These are phyloP conservation scores for Entelexis paramagnoliae DNA, from an alignment of 1,139 yeast genomes.

Conservation along the genomic window DNA sequence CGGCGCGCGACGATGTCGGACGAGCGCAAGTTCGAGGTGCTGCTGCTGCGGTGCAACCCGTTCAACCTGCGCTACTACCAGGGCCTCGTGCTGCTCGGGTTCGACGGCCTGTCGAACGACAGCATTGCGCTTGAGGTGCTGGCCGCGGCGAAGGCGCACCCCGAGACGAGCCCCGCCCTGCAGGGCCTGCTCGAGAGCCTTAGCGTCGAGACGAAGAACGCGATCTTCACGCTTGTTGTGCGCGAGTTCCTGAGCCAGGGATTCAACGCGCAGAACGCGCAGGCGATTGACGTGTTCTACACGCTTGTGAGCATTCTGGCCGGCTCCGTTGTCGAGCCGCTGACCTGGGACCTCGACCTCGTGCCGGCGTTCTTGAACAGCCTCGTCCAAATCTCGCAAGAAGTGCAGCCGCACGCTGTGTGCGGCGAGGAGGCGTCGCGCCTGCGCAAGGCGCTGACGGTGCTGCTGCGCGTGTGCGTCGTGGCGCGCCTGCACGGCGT, in stretches of 20 bases:
- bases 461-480: constrained; percentile 17
- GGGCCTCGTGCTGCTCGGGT: constrained; percentile 15
- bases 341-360: constrained; percentile 12
- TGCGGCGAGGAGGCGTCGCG: background rate
- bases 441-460: constrained; percentile 12
- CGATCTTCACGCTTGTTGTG: constrained; percentile 14
- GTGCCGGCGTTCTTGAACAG: constrained; percentile 9
- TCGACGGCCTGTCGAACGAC: constrained; percentile 7
- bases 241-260: constrained; percentile 10
- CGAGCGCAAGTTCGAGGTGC: constrained; percentile 8
- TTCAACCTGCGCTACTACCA: constrained; percentile 22
- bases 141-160: constrained; percentile 14
- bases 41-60: constrained; percentile 20
- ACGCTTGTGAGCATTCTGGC: constrained; percentile 14
- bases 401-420: background rate
- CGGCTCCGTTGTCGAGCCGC: constrained; percentile 2
- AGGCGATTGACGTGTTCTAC: constrained; percentile 9
- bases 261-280: background rate
- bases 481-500: constrained; percentile 12
- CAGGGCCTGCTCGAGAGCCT: constrained; percentile 18
- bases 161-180: constrained; percentile 13
- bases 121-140: constrained; percentile 14
- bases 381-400: constrained; percentile 3
- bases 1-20: constrained; percentile 2
- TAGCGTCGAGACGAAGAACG: constrained; percentile 14